Base-by-base conservation (phyloP, 176 grass and related monocot genomes). In the Typha latifolia region DNA sequence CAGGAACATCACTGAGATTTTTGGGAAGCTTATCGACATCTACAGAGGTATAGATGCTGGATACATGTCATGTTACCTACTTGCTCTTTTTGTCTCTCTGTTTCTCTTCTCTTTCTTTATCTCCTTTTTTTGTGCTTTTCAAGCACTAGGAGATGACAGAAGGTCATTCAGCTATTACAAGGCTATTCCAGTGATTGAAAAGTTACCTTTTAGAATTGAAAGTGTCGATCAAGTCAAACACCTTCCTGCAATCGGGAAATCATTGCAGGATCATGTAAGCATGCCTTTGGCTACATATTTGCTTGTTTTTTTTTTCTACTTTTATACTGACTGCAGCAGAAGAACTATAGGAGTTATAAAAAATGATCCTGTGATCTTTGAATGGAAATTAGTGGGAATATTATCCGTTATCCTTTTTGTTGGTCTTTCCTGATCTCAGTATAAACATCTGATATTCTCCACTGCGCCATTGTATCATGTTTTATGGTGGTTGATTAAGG, bases 161-260 rank as follows among this genome's bases (percentile, higher is more conserved):
- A 86, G 93, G 80, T 97, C 88, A 32, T 92, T 97, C 82, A 97
- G 88, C 78, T 97, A 97, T 71, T 87, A 97, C 83, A 97, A 97
- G 66, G 88, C 93, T 56, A 97, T 92, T 72, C 85, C 75, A 6
- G 83, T 89, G 19, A 89, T 97, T 68, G 93, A 97, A 72, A 97
- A 97, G 74, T 76, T 97, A 20, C 70, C 85, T 53, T 97, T 90
- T 77, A 90, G 84, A 82, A 87, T 97, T 78, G 85, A 84, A 74
- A 97, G 78, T 82, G 78, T 64, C 16, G 80, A 90, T 20, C 88
- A 97, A 81, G 93, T 90, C 49, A 97, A 82, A 80, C 57, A 84
- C 61, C 81, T 97, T 76, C 93, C 93, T 57, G 2, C 93, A 69
- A 97, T 97, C 27, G 85, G 93, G 48, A 97, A 92, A 75, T 89